Percentiles rank a stretch among this genome's conserved stretches.
Evolutionary conservation across 495 filamentous ascomycete genomes (phyloP).

Genomic region (Platismatia glauca): DNA sequence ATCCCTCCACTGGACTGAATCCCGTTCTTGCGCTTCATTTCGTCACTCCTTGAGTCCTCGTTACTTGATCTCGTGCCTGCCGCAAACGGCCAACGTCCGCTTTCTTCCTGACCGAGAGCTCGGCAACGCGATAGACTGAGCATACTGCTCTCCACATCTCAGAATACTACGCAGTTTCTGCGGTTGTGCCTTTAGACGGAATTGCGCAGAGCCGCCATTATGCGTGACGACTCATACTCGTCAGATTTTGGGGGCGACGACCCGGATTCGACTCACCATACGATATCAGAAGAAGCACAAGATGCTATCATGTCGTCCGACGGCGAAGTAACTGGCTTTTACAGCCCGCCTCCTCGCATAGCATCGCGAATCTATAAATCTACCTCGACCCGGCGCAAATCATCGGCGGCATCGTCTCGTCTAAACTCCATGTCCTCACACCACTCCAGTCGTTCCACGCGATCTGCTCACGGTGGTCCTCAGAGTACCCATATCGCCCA

Average conservation of each 20-base stretch:
- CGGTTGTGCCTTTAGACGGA: not conserved
- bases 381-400: conserved; percentile 60
- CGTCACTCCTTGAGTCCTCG: not conserved
- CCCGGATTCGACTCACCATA: conserved; percentile 19
- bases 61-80: conserved; percentile 6
- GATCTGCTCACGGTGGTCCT: conserved; percentile 53
- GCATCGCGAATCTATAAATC: conserved; percentile 73
- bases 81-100: conserved; percentile 15
- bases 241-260: conserved; percentile 19
- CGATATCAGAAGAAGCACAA: conserved; percentile 21
- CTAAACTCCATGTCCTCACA: conserved; percentile 83
- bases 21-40: not conserved
- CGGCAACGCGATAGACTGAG: not conserved
- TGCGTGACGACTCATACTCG: conserved; percentile 10
- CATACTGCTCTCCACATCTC: not conserved
- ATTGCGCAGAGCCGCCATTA: conserved; percentile 4
- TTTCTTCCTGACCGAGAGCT: not conserved
- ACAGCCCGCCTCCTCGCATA: conserved; percentile 69
- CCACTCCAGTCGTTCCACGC: conserved; percentile 62
- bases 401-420: conserved; percentile 77
- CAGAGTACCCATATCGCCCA: conserved; percentile 81
- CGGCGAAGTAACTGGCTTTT: conserved; percentile 36
- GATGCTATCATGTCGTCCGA: conserved; percentile 33
- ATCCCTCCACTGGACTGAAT: not conserved
- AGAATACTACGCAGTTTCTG: not conserved